Conservation (phyloP, 768 basidiomycete genomes). For the Boletus reticulatus region DNA sequence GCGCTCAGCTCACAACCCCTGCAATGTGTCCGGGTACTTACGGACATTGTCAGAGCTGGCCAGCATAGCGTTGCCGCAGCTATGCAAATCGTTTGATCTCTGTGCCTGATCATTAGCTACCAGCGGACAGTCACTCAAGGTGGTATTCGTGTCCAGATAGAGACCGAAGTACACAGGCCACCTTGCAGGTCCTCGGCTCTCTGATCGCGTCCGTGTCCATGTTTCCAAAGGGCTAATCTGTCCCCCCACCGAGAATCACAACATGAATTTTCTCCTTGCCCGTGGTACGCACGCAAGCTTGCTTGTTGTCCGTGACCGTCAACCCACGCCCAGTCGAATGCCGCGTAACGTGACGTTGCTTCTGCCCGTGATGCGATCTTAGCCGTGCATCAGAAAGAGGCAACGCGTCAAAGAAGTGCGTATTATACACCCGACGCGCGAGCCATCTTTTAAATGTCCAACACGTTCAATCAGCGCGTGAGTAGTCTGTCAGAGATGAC, state of each 20-base stretch:
- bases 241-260: constrained; percentile 53
- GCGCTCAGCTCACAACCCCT: no score
- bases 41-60: no score
- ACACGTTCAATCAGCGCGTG: constrained; percentile 9
- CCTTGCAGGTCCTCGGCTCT: constrained; percentile 59
- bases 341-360: constrained; percentile 59
- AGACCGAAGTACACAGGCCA: constrained; percentile 9
- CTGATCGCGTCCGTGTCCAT: constrained; percentile 53
- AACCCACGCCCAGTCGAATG: constrained; percentile 61
- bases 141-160: no score
- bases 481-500: constrained; percentile 12
- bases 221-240: constrained; percentile 45
- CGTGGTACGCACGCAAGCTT: constrained; percentile 1
- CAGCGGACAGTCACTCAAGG: background rate
- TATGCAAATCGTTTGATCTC: constrained; percentile 47
- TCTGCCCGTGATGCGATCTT: constrained; percentile 55
- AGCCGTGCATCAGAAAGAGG: constrained; percentile 1
- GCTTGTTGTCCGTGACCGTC: constrained; percentile 58
- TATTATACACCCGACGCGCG: constrained; percentile 21
- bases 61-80: constrained; percentile 15
- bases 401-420: no score
- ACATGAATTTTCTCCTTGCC: background rate
- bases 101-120: constrained; percentile 58
- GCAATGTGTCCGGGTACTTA: no score
- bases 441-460: constrained; percentile 33